Evolutionary conservation across 352 stramenopile species (phyloP).

Genomic region (Globisporangium polare): DNA sequence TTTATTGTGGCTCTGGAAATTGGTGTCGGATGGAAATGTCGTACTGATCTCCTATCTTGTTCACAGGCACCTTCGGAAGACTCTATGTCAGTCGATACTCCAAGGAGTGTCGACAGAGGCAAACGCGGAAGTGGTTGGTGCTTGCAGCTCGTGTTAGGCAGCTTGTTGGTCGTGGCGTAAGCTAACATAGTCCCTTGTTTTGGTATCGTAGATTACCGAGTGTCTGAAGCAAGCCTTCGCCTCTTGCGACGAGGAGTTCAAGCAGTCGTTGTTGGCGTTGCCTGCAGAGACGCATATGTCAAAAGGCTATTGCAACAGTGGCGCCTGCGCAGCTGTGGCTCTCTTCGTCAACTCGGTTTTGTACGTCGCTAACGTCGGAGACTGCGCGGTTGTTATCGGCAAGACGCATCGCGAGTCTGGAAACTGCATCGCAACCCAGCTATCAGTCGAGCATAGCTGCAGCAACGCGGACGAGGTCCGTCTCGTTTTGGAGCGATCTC

Average conservation of each 20-base stretch:
- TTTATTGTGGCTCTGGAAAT: not conserved
- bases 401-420: slow-evolving; percentile 37
- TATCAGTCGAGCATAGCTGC: slow-evolving; percentile 61
- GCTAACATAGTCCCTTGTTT: not conserved
- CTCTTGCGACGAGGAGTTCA: slow-evolving; percentile 55
- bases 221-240: slow-evolving; percentile 37
- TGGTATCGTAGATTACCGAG: slow-evolving; percentile 8
- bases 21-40: not conserved
- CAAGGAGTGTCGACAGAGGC: slow-evolving; percentile 20
- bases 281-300: slow-evolving; percentile 37
- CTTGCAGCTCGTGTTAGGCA: not conserved
- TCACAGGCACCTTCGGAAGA: slow-evolving; percentile 30
- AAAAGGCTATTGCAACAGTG: slow-evolving; percentile 70
- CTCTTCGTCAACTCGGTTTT: slow-evolving; percentile 60
- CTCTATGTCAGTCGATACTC: slow-evolving; percentile 37
- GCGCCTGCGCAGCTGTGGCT: slow-evolving; percentile 56
- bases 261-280: slow-evolving; percentile 45
- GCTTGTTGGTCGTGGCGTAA: not conserved
- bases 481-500: slow-evolving; percentile 56
- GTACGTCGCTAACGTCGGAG: slow-evolving; percentile 89
- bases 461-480: slow-evolving; percentile 47
- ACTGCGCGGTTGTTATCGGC: slow-evolving; percentile 88
- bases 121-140: slow-evolving; percentile 27
- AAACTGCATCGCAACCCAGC: slow-evolving; percentile 24
- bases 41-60: not conserved